Evolutionary conservation across 1,284 basidiomycete species (phyloP).

Genomic region (Puccinia polysora): DNA sequence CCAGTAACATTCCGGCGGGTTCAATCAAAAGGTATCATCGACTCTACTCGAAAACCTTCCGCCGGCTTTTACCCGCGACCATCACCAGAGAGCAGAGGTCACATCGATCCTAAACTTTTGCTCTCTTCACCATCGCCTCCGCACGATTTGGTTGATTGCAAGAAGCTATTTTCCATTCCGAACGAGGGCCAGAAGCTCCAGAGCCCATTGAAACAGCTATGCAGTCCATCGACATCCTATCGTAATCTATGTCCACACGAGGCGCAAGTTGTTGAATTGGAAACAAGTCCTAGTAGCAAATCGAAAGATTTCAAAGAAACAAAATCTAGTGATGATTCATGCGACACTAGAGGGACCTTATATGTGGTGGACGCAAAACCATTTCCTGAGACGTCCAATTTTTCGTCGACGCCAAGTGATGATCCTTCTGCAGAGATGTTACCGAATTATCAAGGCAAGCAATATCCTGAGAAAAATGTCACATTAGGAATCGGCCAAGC

Average conservation of each 20-base stretch:
- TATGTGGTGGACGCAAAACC: no score
- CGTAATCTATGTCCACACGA: neutral
- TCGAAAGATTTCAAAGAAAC: no score
- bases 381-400: no score
- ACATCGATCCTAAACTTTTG: slow-evolving; percentile 14
- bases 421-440: no score
- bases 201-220: neutral
- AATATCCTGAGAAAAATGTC: no score
- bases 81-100: neutral
- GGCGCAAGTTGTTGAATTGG: slow-evolving; percentile 2
- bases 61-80: neutral
- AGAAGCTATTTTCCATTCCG: neutral
- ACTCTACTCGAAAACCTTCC: no score
- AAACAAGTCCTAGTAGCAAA: neutral
- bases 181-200: slow-evolving; percentile 15
- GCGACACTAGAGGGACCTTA: no score
- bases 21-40: neutral
- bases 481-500: no score
- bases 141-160: slow-evolving; percentile 5
- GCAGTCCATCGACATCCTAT: neutral
- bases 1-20: neutral
- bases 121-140: neutral
- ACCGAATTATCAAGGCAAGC: no score
- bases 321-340: no score
- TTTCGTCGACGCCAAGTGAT: no score